Percentiles rank a stretch among this genome's conserved stretches.
Conservation (phyloP, 495 filamentous ascomycete species). For the Aspergillus funiculosus region DNA sequence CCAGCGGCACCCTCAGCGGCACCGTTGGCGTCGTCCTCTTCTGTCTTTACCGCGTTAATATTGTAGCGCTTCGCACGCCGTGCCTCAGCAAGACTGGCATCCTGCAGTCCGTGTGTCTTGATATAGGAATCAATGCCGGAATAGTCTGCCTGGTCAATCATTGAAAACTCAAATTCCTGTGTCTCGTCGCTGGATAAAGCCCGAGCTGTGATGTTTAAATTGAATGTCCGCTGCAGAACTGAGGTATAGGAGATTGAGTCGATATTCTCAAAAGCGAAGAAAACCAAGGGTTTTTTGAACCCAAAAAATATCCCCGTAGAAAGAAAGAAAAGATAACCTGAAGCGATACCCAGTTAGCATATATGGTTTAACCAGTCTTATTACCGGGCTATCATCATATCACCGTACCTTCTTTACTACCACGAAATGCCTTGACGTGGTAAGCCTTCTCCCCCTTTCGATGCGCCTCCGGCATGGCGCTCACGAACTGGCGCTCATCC, state of each 20-base stretch:
- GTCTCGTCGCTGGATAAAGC: slow-evolving; percentile 40
- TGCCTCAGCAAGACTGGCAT: slow-evolving; percentile 85
- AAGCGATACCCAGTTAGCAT: slow-evolving; percentile 1
- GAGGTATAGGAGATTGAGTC: slow-evolving; percentile 82
- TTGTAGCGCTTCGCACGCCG: slow-evolving; percentile 75
- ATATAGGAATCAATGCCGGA: slow-evolving; percentile 80
- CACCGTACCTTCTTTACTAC: slow-evolving; percentile 76
- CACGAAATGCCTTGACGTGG: slow-evolving; percentile 84
- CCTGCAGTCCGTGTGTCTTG: slow-evolving; percentile 72
- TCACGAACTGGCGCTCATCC: slow-evolving; percentile 69
- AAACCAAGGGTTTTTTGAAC: slow-evolving; percentile 91
- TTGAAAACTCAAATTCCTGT: slow-evolving; percentile 75
- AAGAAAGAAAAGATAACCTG: slow-evolving; percentile 85
- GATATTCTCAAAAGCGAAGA: slow-evolving; percentile 74
- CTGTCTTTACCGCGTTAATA: slow-evolving; percentile 55
- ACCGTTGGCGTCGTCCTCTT: slow-evolving; percentile 36
- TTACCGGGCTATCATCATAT: neutral
- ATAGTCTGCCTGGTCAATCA: slow-evolving; percentile 84
- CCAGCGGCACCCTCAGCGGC: slow-evolving; percentile 30
- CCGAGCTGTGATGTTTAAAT: slow-evolving; percentile 67
- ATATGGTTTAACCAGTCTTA: neutral
- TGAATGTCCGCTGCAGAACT: slow-evolving; percentile 89
- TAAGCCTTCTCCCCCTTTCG: slow-evolving; percentile 87
- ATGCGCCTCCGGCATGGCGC: slow-evolving; percentile 71
- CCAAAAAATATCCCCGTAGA: slow-evolving; percentile 82